Conservation (phyloP, 495 filamentous ascomycete species). For the Hypoxylon perforatum region DNA sequence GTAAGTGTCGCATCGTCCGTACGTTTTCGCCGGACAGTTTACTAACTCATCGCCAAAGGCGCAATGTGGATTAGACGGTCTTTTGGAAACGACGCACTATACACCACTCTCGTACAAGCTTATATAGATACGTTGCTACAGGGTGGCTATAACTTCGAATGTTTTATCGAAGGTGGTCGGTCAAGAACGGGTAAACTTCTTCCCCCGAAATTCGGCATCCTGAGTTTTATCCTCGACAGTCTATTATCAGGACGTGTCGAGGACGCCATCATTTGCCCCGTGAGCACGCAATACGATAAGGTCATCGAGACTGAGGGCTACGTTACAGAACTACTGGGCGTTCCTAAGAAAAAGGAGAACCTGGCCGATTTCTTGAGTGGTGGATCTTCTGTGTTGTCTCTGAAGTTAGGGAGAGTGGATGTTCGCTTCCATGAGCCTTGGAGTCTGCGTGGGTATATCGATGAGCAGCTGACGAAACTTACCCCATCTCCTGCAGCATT, state of each 20-base stretch:
- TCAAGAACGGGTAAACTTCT: slow-evolving; percentile 94
- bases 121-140: slow-evolving; percentile 95
- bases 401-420: slow-evolving; percentile 91
- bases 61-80: slow-evolving; percentile 96
- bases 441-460: slow-evolving; percentile 83
- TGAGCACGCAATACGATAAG: slow-evolving; percentile 98
- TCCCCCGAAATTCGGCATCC: slow-evolving; percentile 94
- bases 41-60: slow-evolving; percentile 55
- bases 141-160: slow-evolving; percentile 93
- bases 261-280: slow-evolving; percentile 92
- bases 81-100: slow-evolving; percentile 92
- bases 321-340: slow-evolving; percentile 90
- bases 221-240: slow-evolving; percentile 91
- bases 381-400: slow-evolving; percentile 83
- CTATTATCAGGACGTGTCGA: slow-evolving; percentile 87
- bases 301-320: slow-evolving; percentile 98
- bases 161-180: slow-evolving; percentile 94
- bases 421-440: slow-evolving; percentile 96
- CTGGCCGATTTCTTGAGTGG: slow-evolving; percentile 86
- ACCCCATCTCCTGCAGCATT: slow-evolving; percentile 52
- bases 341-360: slow-evolving; percentile 95
- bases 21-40: not conserved
- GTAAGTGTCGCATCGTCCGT: slow-evolving; percentile 50
- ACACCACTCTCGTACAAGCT: slow-evolving; percentile 88
- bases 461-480: slow-evolving; percentile 70